phyloP scores from a whole-genome alignment of 306 rosid genomes.

The Ormosia emarginata region DNA sequence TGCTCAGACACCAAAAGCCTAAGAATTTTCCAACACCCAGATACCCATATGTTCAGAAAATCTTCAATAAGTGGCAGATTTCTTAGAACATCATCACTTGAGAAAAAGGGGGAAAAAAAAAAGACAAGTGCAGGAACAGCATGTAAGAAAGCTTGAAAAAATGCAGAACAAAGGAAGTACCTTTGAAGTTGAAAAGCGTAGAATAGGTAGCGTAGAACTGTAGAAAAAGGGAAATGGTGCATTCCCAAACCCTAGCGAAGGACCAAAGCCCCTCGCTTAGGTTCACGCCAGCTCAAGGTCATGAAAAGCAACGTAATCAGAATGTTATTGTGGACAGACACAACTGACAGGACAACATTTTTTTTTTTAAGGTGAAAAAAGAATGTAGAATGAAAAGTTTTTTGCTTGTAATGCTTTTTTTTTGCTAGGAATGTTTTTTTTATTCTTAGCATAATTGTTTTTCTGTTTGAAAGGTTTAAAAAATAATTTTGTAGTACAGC shows the following conservation, averaged over 20 bases:
- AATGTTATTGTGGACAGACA: conserved; percentile 17
- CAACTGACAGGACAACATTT: conserved; percentile 24
- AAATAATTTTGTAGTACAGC: too few species aligned
- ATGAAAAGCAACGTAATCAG: conserved; percentile 14
- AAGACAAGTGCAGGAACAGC: background rate
- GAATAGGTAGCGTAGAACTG: conserved; percentile 7
- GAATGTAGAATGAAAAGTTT: background rate
- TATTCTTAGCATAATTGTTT: background rate
- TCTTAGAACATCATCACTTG: background rate
- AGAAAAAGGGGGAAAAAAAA: background rate
- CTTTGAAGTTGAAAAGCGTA: conserved; percentile 33
- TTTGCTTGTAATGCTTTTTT: background rate
- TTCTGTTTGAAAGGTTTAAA: background rate
- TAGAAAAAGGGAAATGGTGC: conserved; percentile 18
- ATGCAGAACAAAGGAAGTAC: conserved; percentile 23
- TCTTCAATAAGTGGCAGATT: background rate
- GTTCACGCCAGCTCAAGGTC: conserved; percentile 39
- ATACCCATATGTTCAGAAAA: conserved; percentile 19
- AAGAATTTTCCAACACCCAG: conserved; percentile 29
- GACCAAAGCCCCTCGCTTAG: conserved; percentile 57
- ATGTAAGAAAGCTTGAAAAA: background rate
- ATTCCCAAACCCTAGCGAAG: conserved; percentile 64
- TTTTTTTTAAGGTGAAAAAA: background rate
- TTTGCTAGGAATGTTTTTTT: background rate
- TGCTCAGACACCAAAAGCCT: background rate